Evolutionary conservation across 495 filamentous ascomycete genomes (phyloP).

Genomic region (Aspergillus bertholletiae): DNA sequence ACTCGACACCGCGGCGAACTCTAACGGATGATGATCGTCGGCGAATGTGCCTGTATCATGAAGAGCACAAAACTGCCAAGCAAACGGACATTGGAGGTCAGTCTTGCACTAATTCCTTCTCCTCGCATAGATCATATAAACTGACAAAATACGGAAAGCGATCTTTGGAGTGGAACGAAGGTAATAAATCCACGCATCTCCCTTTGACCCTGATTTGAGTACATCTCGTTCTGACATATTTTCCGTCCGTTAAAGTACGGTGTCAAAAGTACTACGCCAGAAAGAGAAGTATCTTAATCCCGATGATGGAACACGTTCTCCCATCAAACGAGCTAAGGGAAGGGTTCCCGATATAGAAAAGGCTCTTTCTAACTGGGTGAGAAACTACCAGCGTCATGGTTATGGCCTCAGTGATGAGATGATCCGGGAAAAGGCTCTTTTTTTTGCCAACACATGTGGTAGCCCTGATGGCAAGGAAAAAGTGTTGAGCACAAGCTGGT

Average conservation of each 20-base stretch:
- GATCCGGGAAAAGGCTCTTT: slow-evolving; percentile 82
- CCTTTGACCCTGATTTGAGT: neutral
- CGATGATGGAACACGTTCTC: slow-evolving; percentile 83
- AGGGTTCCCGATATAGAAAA: slow-evolving; percentile 94
- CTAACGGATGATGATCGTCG: slow-evolving; percentile 90
- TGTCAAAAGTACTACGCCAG: slow-evolving; percentile 94
- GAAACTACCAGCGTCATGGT: slow-evolving; percentile 76
- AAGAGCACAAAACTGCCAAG: slow-evolving; percentile 91
- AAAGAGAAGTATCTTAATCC: slow-evolving; percentile 94
- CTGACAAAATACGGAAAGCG: slow-evolving; percentile 45
- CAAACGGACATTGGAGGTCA: slow-evolving; percentile 97
- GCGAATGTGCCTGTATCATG: slow-evolving; percentile 92
- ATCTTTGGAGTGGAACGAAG: slow-evolving; percentile 98
- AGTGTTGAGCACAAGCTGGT: slow-evolving; percentile 71
- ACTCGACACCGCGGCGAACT: slow-evolving; percentile 75
- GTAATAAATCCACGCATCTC: slow-evolving; percentile 50
- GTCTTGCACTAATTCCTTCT: slow-evolving; percentile 12
- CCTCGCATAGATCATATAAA: slow-evolving; percentile 10
- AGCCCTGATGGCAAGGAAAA: slow-evolving; percentile 74
- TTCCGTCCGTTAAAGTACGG: slow-evolving; percentile 62
- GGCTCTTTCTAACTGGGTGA: slow-evolving; percentile 84
- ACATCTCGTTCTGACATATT: slow-evolving; percentile 21
- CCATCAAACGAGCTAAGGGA: slow-evolving; percentile 84
- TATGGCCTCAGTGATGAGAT: slow-evolving; percentile 72
- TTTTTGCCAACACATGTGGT: slow-evolving; percentile 77